Evolutionary conservation across 2,329 filamentous ascomycete genomes (phyloP), one percentile per base, ranked within the genome.

Genomic region (Aureobasidium sp.): DNA sequence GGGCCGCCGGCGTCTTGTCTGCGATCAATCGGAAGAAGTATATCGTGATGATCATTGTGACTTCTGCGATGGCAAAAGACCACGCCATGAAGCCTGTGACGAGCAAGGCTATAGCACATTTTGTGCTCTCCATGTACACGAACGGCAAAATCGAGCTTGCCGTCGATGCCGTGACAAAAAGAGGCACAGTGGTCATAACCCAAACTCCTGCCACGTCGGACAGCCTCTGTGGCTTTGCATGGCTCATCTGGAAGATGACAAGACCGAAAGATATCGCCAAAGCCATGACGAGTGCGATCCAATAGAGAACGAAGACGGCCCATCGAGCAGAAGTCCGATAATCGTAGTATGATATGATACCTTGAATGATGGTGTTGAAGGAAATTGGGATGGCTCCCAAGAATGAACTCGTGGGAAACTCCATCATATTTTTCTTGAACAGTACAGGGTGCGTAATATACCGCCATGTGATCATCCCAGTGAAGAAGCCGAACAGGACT

Each of bases 271-370:
- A 58, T 17, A 67, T 64, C 5, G 62, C 24, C 14, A 62, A 14
- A 6, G 49, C 37, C 37, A 67, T 33, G 17, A 60, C 64, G 17
- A 68, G 60, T 5, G 64, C 54, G 27, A 70, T 58, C 68, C 68
- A 70, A 29, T 49, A 70, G 12, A 70, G 50, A 14, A 37, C 67
- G 35, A 66, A 65, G 1, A 66, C 66, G 1, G 63, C 65, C 64
- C 67, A 68, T 24, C 57, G 33, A 11, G 62, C 68, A 27, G 62
- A 39, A 45, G 53, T 33, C 9, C 63, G 63, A 42, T 66, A 58
- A 39, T 63, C 61, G 54, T 70, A 70, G 61, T 65, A 70, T 8
- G 61, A 65, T 31, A 67, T 62, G 12, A 69, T 60, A 31, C 68
- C 68, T 24, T 63, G 44, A 19, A 68, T 64, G 45, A 69, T 67